A percentile compares a stretch with the other conserved stretches of the same genome.
Conservation (phyloP, 192 early-diverging fungal species). For the Phycomyces nitens region DNA sequence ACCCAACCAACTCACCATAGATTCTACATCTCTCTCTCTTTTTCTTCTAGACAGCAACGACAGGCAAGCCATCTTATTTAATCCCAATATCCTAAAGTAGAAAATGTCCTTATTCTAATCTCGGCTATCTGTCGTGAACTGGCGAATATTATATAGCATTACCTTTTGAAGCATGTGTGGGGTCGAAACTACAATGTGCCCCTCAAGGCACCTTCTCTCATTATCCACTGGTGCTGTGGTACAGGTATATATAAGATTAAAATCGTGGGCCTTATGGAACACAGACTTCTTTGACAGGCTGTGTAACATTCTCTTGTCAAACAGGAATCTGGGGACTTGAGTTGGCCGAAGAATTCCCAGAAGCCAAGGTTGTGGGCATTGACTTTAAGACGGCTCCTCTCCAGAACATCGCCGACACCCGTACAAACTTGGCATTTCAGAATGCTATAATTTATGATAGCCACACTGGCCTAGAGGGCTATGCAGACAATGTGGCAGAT, state of each 20-base stretch:
- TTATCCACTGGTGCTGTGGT: constrained; percentile 28
- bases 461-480: constrained; percentile 10
- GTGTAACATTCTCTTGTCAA: not conserved
- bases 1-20: not conserved
- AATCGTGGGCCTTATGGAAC: not conserved
- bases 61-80: constrained; percentile 3
- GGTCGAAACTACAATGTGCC: constrained; percentile 15
- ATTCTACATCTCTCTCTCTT: not conserved
- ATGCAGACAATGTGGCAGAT: constrained; percentile 9
- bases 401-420: not conserved
- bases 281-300: no score
- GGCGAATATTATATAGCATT: constrained; percentile 30
- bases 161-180: constrained; percentile 21
- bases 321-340: constrained; percentile 30
- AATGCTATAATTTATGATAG: not conserved
- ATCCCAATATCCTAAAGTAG: no score
- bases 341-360: constrained; percentile 27
- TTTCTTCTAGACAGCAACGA: constrained; percentile 10
- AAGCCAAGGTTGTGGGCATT: constrained; percentile 14
- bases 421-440: constrained; percentile 12
- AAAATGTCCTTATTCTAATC: no score
- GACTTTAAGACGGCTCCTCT: constrained; percentile 1
- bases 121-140: not conserved
- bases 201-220: constrained; percentile 13
- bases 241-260: constrained; percentile 15